Conservation (phyloP, 768 basidiomycete genomes). For the Crassisporium funariophilum region DNA sequence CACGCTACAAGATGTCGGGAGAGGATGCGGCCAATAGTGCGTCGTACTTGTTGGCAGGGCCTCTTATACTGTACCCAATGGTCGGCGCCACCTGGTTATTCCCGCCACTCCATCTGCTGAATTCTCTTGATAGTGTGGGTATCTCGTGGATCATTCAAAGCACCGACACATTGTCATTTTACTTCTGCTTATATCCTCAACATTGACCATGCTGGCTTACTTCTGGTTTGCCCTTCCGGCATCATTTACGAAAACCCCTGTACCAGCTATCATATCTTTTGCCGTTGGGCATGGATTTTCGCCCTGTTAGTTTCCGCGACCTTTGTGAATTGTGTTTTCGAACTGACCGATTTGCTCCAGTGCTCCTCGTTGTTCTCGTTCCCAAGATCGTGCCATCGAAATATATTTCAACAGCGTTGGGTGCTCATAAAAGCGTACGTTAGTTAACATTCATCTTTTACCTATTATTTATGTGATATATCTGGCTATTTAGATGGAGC, state of each 20-base stretch:
- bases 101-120: neutral
- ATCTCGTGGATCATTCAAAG: slow-evolving; percentile 60
- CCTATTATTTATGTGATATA: neutral
- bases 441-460: neutral
- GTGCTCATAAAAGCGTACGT: slow-evolving; percentile 77
- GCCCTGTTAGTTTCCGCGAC: slow-evolving; percentile 50
- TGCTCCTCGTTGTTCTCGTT: slow-evolving; percentile 73
- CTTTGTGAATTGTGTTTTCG: slow-evolving; percentile 8
- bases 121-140: slow-evolving; percentile 52
- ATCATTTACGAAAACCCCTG: slow-evolving; percentile 52
- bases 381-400: slow-evolving; percentile 69
- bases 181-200: slow-evolving; percentile 59
- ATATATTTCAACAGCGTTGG: slow-evolving; percentile 78
- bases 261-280: slow-evolving; percentile 64
- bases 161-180: slow-evolving; percentile 58
- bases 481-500: slow-evolving; percentile 56
- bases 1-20: slow-evolving; percentile 63
- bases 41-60: slow-evolving; percentile 72
- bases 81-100: slow-evolving; percentile 40
- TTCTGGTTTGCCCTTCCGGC: slow-evolving; percentile 69
- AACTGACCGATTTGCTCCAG: slow-evolving; percentile 32
- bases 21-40: slow-evolving; percentile 61
- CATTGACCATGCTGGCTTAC: slow-evolving; percentile 62
- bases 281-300: slow-evolving; percentile 74
- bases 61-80: slow-evolving; percentile 68